phyloP scores from a whole-genome alignment of 2,329 filamentous ascomycete species.

The Fusarium phyllophilum region DNA sequence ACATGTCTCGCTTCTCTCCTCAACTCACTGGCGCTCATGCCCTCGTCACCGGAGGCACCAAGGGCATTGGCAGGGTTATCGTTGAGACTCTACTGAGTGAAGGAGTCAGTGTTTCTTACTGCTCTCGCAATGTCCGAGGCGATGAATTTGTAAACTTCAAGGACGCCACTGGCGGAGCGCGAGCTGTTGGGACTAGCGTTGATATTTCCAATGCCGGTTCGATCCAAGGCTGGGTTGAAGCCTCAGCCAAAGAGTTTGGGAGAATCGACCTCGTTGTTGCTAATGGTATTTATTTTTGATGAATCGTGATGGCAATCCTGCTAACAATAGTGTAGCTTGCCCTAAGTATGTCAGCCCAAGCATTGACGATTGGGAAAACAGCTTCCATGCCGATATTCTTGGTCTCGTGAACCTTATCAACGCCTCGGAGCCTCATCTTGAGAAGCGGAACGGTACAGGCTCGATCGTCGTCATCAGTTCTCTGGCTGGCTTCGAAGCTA shows the following conservation, averaged over 20 bases:
- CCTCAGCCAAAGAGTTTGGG: not conserved
- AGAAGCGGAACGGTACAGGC: slow-evolving; percentile 23
- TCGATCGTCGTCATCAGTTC: slow-evolving; percentile 44
- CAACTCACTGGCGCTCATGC: slow-evolving; percentile 9
- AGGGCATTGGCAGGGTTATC: slow-evolving; percentile 41
- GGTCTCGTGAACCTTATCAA: slow-evolving; percentile 39
- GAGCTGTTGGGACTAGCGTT: slow-evolving; percentile 33
- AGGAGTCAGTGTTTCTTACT: slow-evolving; percentile 44
- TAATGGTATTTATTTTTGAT: not conserved
- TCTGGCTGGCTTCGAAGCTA: slow-evolving; percentile 37
- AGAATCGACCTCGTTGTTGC: slow-evolving; percentile 14
- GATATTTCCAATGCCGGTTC: slow-evolving; percentile 33
- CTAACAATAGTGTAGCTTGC: slow-evolving; percentile 2
- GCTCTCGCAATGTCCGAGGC: slow-evolving; percentile 28
- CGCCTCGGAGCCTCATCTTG: slow-evolving; percentile 26
- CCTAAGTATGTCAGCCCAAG: slow-evolving; percentile 14
- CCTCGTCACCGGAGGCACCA: slow-evolving; percentile 23
- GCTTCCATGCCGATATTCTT: slow-evolving; percentile 41
- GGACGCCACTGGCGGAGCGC: slow-evolving; percentile 6
- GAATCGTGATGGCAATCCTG: rapidly evolving
- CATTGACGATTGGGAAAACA: slow-evolving; percentile 36
- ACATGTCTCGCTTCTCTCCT: slow-evolving; percentile 12
- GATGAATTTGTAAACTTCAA: slow-evolving; percentile 37
- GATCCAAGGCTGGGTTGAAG: slow-evolving; percentile 2
- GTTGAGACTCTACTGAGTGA: slow-evolving; percentile 35